Percentiles rank a stretch among this genome's conserved stretches.
Evolutionary conservation across 495 filamentous ascomycete genomes (phyloP).

Genomic region (Hyaloscypha bicolor): DNA sequence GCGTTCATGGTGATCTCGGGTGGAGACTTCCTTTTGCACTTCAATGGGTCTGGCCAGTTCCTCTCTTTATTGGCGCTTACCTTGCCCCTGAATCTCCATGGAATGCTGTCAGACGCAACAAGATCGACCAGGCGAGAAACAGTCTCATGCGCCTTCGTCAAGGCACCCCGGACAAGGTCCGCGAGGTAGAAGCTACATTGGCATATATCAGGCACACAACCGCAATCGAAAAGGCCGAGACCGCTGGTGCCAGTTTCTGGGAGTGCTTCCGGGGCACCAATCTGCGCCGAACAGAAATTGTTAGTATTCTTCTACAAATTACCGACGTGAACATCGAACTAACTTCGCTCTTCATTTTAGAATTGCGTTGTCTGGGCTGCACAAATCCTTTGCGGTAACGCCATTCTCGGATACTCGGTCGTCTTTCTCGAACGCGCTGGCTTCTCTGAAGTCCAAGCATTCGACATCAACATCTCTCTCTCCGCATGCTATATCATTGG

Average conservation of each 20-base stretch:
- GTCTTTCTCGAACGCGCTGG: constrained; percentile 66
- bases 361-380: constrained; percentile 48
- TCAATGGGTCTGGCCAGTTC: constrained; percentile 57
- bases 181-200: constrained; percentile 33
- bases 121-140: constrained; percentile 47
- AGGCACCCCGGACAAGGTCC: constrained; percentile 55
- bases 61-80: constrained; percentile 40
- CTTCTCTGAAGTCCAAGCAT: constrained; percentile 46
- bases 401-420: constrained; percentile 57
- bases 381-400: constrained; percentile 52
- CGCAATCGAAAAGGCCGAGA: constrained; percentile 58
- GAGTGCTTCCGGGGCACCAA: constrained; percentile 58
- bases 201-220: constrained; percentile 64
- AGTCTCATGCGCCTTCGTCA: constrained; percentile 51
- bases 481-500: constrained; percentile 32
- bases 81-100: constrained; percentile 53
- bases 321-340: neutral
- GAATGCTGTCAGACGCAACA: constrained; percentile 59
- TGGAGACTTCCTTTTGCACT: constrained; percentile 57
- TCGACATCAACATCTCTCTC: constrained; percentile 40
- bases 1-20: constrained; percentile 44
- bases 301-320: constrained; percentile 1
- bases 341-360: neutral
- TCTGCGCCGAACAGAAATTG: constrained; percentile 56
- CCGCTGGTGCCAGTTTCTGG: constrained; percentile 54